Conservation (phyloP, 2,329 filamentous ascomycete species). For the Colletotrichum gloeosporioides region DNA sequence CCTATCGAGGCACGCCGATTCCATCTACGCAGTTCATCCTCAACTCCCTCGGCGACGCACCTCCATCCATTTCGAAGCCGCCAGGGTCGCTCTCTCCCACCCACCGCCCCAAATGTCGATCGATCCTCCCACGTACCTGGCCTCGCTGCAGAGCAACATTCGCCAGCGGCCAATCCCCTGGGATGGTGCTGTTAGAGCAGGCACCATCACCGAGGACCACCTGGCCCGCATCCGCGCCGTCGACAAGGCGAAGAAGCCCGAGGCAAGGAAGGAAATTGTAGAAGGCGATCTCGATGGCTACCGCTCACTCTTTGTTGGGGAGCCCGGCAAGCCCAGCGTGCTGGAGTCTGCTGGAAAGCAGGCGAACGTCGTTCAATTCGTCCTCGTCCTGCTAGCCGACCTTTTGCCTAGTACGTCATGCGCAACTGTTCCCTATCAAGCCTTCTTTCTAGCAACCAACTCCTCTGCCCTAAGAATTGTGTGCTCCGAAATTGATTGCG, state of each 20-base stretch:
- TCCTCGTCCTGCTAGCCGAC: slow-evolving; percentile 87
- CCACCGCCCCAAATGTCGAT: slow-evolving; percentile 72
- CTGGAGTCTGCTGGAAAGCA: slow-evolving; percentile 86
- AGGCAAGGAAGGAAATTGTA: slow-evolving; percentile 83
- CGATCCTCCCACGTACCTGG: slow-evolving; percentile 85
- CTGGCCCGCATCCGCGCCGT: slow-evolving; percentile 95
- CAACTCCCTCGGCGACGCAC: slow-evolving; percentile 13
- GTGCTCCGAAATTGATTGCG: not conserved
- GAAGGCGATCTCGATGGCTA: slow-evolving; percentile 83
- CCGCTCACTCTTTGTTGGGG: slow-evolving; percentile 79
- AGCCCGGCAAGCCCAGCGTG: slow-evolving; percentile 71
- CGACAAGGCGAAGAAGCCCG: slow-evolving; percentile 88
- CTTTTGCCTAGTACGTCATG: slow-evolving; percentile 56
- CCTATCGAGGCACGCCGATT: slow-evolving; percentile 3
- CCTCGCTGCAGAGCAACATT: slow-evolving; percentile 94
- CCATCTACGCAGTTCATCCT: slow-evolving; percentile 6
- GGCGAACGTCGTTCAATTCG: slow-evolving; percentile 91
- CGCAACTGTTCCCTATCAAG: not conserved
- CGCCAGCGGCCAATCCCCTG: slow-evolving; percentile 94
- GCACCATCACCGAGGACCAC: slow-evolving; percentile 92
- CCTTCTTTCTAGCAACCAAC: not conserved
- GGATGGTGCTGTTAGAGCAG: slow-evolving; percentile 93
- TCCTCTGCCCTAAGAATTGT: not conserved
- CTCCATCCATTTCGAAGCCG: slow-evolving; percentile 14
- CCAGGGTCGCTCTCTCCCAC: slow-evolving; percentile 8